These are phyloP conservation scores for Dipteronia dyeriana DNA, from an alignment of 345 rosid genomes.

Conservation along the genomic window DNA sequence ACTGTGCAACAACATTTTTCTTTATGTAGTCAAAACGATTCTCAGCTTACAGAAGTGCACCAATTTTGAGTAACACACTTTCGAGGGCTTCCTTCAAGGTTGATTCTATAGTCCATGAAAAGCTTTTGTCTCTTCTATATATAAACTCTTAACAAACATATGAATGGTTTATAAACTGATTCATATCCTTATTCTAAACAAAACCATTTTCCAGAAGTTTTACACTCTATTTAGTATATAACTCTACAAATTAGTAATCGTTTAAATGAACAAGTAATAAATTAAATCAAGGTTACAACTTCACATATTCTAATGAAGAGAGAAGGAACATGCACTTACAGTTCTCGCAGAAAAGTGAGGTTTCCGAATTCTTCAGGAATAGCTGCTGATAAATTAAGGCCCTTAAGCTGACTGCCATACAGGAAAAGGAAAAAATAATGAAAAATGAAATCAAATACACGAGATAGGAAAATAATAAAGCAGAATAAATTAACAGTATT, in stretches of 20 bases:
- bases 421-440: not conserved
- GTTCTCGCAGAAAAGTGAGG: constrained; percentile 48
- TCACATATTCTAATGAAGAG: not conserved
- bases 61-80: not conserved
- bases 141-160: not conserved
- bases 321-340: constrained; percentile 45
- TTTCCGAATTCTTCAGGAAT: constrained; percentile 69
- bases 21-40: not conserved
- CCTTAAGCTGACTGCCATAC: constrained; percentile 50
- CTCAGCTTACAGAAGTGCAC: not conserved
- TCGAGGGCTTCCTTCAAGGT: not conserved
- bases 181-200: not conserved
- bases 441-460: not conserved
- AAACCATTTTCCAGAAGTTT: not conserved
- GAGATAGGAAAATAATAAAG: not conserved
- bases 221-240: not conserved
- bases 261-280: not conserved
- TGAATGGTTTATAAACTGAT: not conserved
- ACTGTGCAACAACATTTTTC: not conserved
- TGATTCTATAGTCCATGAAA: not conserved
- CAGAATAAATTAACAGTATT: not conserved
- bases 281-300: not conserved
- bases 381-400: constrained; percentile 55
- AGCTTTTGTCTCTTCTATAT: not conserved
- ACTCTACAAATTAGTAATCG: not conserved